Conservation (phyloP, 306 rosid species). For the Cyclanthera cordifolia region DNA sequence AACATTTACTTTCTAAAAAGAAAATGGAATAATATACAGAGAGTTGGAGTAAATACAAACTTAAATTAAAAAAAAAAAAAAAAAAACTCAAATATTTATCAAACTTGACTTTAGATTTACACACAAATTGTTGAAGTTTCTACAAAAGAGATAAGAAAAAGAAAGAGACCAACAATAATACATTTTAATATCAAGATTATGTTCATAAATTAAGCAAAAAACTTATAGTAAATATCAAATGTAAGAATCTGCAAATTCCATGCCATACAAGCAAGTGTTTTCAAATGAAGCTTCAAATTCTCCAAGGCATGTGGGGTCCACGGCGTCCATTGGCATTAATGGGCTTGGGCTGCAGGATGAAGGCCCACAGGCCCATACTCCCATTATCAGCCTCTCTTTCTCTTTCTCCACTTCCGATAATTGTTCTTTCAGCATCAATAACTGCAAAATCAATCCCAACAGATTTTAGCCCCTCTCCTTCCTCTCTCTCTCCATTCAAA, state of each 20-base stretch:
- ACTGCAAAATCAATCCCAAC: not conserved
- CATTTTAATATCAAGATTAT: not conserved
- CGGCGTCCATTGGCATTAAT: constrained; percentile 3
- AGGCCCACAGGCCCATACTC: not conserved
- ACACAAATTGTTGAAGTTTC: not conserved
- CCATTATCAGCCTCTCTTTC: not conserved
- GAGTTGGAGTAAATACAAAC: too few relatives aligned
- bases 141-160: not conserved
- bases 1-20: too few relatives aligned
- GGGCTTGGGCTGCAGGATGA: constrained; percentile 15
- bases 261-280: constrained; percentile 28
- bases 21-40: too few relatives aligned
- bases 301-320: constrained; percentile 3
- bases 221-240: constrained; percentile 18
- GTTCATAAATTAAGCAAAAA: not conserved
- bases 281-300: constrained; percentile 22
- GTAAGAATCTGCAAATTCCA: constrained; percentile 52
- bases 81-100: too few relatives aligned
- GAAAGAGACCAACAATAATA: not conserved
- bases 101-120: too few relatives aligned
- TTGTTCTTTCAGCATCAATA: not conserved
- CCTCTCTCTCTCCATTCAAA: too few relatives aligned
- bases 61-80: too few relatives aligned
- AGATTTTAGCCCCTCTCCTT: too few relatives aligned
- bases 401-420: constrained; percentile 13